phyloP scores from a whole-genome alignment of 106 monocot genomes.

The Apostasia ramifera region DNA sequence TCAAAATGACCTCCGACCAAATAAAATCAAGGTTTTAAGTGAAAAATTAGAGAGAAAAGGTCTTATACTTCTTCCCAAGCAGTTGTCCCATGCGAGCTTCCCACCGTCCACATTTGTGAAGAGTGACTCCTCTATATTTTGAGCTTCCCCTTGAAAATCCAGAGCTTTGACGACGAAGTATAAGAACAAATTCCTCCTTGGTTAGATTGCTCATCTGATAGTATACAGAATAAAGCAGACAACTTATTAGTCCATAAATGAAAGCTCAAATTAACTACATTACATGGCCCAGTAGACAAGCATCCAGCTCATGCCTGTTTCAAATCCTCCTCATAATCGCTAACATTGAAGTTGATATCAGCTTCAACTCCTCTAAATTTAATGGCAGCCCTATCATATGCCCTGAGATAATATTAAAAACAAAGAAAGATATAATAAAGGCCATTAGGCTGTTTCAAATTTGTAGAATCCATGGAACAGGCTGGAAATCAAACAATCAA shows the following conservation, averaged over 20 bases:
- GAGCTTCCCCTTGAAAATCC: constrained; percentile 48
- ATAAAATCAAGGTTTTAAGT: neutral
- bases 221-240: neutral
- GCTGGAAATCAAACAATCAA: neutral
- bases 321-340: constrained; percentile 51
- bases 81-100: constrained; percentile 49
- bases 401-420: constrained; percentile 16
- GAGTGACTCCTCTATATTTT: constrained; percentile 39
- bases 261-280: neutral
- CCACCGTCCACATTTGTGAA: constrained; percentile 49
- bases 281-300: neutral
- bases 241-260: neutral
- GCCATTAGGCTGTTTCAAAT: neutral
- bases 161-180: constrained; percentile 40
- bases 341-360: constrained; percentile 40
- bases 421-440: neutral
- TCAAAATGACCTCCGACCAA: too few relatives aligned
- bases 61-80: constrained; percentile 35
- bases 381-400: constrained; percentile 47
- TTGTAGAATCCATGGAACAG: neutral
- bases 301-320: constrained; percentile 17
- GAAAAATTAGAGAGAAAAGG: neutral
- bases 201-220: constrained; percentile 37
- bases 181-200: constrained; percentile 49
- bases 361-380: constrained; percentile 47